Base-by-base conservation (phyloP, 768 basidiomycete genomes). In the Filobasidium floriforme region DNA sequence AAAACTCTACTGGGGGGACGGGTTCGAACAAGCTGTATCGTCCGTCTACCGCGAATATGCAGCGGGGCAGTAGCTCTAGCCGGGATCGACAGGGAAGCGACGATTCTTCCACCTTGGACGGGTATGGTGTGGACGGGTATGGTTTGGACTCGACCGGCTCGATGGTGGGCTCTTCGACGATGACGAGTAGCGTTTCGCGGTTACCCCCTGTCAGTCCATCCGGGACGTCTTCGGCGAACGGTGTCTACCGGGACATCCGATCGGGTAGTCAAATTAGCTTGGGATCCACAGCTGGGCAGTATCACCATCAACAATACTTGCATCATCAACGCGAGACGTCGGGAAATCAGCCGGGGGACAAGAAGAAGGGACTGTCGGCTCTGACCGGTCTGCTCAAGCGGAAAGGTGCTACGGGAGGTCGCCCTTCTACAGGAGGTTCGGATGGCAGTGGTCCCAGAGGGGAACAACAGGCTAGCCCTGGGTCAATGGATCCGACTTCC, bases 331-430 rank as follows among this genome's bases (percentile, higher is more conserved):
- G 32, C 32, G 32, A 37, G 32, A 37, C 32, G 32, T 37, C 32
- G 32, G 32, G 32, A 37, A 64, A 63, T 10, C 40, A 37, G 4
- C 70, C 49, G 12, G 70, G 62, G 32, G 74, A 75, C 15, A 75
- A 71, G 72, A 75, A 74, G 66, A 75, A 73, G 65, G 77, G 77
- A 0, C 70, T 78, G 41, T 70, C 67, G 9, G 62, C 67, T 1
- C 15, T 76, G 15, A 71, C 73, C 19, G 74, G 74, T 0, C 65
- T 78, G 12, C 46, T 75, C 19, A 73, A 74, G 62, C 64, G 77
- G 18, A 72, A 73, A 60, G 52, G 43, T 37, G 7, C 24, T 18
- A 6, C 59, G 37, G 40, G 59, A 18, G n/a, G 37, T 11, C 19
- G 59, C 2, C 59, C 59, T 19, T 60, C 46, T 28, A 22, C 18